These are phyloP conservation scores for Hirsutella thompsonii DNA, from an alignment of 2,329 filamentous ascomycete genomes.

Conservation along the genomic window DNA sequence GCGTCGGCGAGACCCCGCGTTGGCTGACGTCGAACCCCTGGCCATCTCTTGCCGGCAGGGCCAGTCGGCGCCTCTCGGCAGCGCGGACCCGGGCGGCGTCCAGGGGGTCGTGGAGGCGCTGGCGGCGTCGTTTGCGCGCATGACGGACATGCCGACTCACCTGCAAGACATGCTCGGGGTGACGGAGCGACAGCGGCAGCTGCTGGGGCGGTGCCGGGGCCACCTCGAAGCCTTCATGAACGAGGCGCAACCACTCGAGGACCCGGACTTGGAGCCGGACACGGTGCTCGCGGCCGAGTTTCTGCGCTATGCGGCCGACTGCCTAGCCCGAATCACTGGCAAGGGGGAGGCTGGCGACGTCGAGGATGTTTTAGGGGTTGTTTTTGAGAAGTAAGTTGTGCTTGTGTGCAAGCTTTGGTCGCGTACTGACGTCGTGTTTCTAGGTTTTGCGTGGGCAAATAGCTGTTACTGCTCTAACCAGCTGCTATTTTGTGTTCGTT, in stretches of 20 bases:
- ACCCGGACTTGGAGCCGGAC: constrained; percentile 45
- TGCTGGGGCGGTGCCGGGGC: constrained; percentile 59
- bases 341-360: constrained; percentile 77
- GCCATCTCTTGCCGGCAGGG: constrained; percentile 63
- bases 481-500: too few species aligned
- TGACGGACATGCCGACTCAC: constrained; percentile 59
- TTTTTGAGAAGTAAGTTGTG: constrained; percentile 80
- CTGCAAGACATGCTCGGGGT: constrained; percentile 81
- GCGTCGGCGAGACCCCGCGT: constrained; percentile 7
- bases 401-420: not conserved
- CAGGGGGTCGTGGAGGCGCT: constrained; percentile 56
- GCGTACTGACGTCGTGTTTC: too few species aligned
- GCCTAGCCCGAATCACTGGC: constrained; percentile 78
- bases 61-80: constrained; percentile 12
- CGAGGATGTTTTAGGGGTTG: constrained; percentile 88
- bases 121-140: constrained; percentile 50
- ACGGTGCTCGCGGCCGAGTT: constrained; percentile 86
- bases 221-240: constrained; percentile 63
- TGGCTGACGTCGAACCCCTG: constrained; percentile 20
- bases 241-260: constrained; percentile 31
- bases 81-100: constrained; percentile 49
- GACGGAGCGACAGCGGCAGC: constrained; percentile 75
- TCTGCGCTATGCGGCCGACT: constrained; percentile 66
- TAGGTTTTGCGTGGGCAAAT: constrained; percentile 36
- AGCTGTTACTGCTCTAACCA: constrained; percentile 1